These are phyloP conservation scores for Sporothrix dimorphospora DNA, from an alignment of 2,329 filamentous ascomycete genomes.

Conservation along the genomic window DNA sequence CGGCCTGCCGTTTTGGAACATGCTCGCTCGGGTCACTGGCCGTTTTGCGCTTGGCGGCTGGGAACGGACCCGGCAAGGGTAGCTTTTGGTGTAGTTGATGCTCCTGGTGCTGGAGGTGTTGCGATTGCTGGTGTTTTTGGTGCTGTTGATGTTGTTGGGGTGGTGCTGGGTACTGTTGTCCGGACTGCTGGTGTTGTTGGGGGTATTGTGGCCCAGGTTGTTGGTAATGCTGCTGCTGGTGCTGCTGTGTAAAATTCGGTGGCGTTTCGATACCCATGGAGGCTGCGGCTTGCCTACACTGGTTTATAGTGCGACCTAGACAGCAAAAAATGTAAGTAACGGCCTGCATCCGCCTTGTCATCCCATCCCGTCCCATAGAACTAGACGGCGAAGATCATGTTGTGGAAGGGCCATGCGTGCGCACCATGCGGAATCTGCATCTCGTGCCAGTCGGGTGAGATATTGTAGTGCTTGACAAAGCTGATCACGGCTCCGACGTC, in stretches of 20 bases:
- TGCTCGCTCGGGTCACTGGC: constrained; percentile 40
- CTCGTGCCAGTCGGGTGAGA: constrained; percentile 42
- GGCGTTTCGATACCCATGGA: constrained; percentile 36
- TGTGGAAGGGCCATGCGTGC: constrained; percentile 28
- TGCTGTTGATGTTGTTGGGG: constrained; percentile 27
- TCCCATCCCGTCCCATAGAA: not conserved
- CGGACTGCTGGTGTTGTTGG: not conserved
- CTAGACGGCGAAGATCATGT: not conserved
- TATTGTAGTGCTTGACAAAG: constrained; percentile 48
- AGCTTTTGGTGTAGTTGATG: constrained; percentile 10
- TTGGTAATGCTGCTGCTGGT: constrained; percentile 36
- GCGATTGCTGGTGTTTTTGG: constrained; percentile 32
- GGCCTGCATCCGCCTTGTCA: not conserved
- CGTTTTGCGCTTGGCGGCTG: constrained; percentile 40
- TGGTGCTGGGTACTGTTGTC: not conserved
- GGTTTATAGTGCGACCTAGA: constrained; percentile 43
- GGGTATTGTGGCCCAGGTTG: constrained; percentile 33
- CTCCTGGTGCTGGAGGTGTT: not conserved
- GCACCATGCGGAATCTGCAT: constrained; percentile 45
- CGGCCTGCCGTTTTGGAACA: constrained; percentile 40
- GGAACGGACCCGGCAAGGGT: not conserved
- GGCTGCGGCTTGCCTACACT: constrained; percentile 41
- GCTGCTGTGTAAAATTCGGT: constrained; percentile 24
- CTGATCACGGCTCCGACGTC: constrained; percentile 50
- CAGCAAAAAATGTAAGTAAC: constrained; percentile 28